A percentile compares a stretch with the other conserved stretches of the same genome.
Evolutionary conservation across 495 filamentous ascomycete species (phyloP).

Genomic region (Penicillium desertorum): DNA sequence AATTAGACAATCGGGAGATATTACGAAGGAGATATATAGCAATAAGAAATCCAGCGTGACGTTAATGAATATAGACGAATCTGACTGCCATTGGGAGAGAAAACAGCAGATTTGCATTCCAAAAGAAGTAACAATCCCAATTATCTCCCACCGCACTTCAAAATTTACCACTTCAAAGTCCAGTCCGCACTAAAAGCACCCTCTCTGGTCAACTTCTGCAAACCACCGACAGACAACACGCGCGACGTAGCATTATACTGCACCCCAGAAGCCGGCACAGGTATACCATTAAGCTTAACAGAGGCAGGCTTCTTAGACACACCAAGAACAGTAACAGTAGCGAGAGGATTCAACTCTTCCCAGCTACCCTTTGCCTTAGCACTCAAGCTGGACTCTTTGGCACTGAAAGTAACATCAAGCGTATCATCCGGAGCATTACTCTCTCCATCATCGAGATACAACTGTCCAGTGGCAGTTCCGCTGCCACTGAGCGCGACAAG

Average conservation of each 20-base stretch:
- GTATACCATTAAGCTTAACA: slow-evolving; percentile 54
- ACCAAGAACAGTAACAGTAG: slow-evolving; percentile 69
- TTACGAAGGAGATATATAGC: not conserved
- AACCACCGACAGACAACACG: slow-evolving; percentile 49
- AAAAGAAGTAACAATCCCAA: not conserved
- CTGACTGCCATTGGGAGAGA: not conserved
- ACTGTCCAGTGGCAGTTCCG: slow-evolving; percentile 59
- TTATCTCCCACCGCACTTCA: not conserved
- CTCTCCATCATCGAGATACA: slow-evolving; percentile 87
- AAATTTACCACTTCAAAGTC: slow-evolving; percentile 55
- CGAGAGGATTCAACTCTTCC: slow-evolving; percentile 59
- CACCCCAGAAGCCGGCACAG: slow-evolving; percentile 42
- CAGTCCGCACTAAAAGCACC: slow-evolving; percentile 61
- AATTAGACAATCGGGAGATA: not conserved
- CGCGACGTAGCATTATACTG: slow-evolving; percentile 48
- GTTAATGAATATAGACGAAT: not conserved
- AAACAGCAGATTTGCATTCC: not conserved
- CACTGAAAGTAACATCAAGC: slow-evolving; percentile 59
- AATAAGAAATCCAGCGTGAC: not conserved
- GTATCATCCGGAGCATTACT: slow-evolving; percentile 59
- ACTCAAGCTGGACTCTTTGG: slow-evolving; percentile 43
- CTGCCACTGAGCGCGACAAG: slow-evolving; percentile 58
- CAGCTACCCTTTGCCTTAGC: slow-evolving; percentile 54
- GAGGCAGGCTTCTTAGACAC: slow-evolving; percentile 40
- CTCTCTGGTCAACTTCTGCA: slow-evolving; percentile 47